Evolutionary conservation across 345 rosid genomes (phyloP).

Genomic region (Acer saccharum): DNA sequence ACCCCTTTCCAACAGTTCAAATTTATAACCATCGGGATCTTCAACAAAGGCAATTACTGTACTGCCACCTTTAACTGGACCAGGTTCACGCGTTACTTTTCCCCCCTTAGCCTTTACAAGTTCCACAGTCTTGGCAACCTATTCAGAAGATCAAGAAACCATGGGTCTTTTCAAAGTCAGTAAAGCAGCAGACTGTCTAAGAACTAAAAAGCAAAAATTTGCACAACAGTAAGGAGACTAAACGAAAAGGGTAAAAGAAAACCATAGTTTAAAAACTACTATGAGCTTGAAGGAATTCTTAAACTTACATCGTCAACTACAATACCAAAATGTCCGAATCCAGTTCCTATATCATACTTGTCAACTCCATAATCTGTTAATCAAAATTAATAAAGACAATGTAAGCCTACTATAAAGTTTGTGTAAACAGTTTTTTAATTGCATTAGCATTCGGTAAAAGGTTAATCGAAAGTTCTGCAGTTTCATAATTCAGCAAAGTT

Average conservation of each 20-base stretch:
- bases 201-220: conserved; percentile 15
- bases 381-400: neutral
- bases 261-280: neutral
- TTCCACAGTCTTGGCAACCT: conserved; percentile 89
- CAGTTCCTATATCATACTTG: conserved; percentile 83
- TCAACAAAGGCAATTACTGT: conserved; percentile 89
- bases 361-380: conserved; percentile 92
- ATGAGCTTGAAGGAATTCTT: neutral
- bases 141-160: conserved; percentile 19
- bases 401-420: neutral
- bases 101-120: conserved; percentile 93
- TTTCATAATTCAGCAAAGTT: conserved; percentile 5
- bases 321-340: conserved; percentile 96
- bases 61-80: conserved; percentile 92
- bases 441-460: neutral
- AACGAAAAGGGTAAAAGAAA: neutral
- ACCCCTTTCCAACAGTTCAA: conserved; percentile 95
- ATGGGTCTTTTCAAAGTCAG: conserved; percentile 1
- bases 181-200: neutral
- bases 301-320: conserved; percentile 92
- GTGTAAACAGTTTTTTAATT: neutral
- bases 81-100: conserved; percentile 87
- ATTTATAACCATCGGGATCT: conserved; percentile 98
- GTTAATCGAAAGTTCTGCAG: neutral
- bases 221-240: neutral